These are phyloP conservation scores for Kazachstania taianensis DNA, from an alignment of 805 yeast species.

Conservation along the genomic window DNA sequence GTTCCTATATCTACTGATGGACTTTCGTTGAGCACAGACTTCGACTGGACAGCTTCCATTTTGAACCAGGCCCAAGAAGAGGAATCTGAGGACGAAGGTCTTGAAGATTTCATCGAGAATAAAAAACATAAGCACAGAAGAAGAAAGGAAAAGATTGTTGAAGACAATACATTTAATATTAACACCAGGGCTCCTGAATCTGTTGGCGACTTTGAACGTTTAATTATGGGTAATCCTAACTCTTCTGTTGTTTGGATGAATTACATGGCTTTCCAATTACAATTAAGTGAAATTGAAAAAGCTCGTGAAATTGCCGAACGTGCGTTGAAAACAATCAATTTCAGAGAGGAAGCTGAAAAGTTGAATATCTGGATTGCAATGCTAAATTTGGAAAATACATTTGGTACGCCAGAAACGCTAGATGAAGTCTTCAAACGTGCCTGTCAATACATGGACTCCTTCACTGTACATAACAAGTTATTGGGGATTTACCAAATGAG, in stretches of 20 bases:
- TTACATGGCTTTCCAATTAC: conserved; percentile 95
- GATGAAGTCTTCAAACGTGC: conserved; percentile 76
- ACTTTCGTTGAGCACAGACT: conserved; percentile 66
- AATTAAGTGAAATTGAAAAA: conserved; percentile 85
- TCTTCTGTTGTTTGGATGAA: conserved; percentile 95
- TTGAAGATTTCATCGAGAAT: conserved; percentile 38
- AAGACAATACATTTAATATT: conserved; percentile 79
- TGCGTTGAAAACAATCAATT: conserved; percentile 81
- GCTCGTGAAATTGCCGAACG: conserved; percentile 90
- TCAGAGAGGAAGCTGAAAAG: conserved; percentile 87
- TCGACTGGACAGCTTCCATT: conserved; percentile 92
- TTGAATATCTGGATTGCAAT: conserved; percentile 93
- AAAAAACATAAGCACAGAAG: conserved; percentile 39
- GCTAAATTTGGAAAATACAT: conserved; percentile 85
- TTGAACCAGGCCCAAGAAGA: conserved; percentile 66
- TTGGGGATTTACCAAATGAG: conserved; percentile 66
- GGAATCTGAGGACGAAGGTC: conserved; percentile 47
- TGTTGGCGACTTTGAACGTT: conserved; percentile 81
- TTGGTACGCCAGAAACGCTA: conserved; percentile 76
- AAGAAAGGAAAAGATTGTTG: conserved; percentile 36
- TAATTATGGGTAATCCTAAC: conserved; percentile 84
- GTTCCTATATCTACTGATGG: conserved; percentile 36
- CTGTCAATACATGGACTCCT: conserved; percentile 85
- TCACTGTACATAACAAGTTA: conserved; percentile 68
- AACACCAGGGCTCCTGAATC: conserved; percentile 86